Evolutionary conservation across 441 rosid genomes (phyloP).

Genomic region (Dalechampia spathulata): DNA sequence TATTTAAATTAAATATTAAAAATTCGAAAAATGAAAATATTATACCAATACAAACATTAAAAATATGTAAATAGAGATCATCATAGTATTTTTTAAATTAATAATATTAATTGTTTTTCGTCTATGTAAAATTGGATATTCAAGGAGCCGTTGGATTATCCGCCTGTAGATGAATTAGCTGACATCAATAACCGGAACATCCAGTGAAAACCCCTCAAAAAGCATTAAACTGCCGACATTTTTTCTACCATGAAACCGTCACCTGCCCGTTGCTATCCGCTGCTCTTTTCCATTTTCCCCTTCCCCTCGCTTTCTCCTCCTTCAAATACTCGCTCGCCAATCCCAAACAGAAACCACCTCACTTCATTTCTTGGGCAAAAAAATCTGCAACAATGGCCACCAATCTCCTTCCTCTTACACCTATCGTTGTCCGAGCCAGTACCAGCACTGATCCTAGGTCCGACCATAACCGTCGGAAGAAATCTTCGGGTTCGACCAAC

Average conservation of each 20-base stretch:
- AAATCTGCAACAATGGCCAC: constrained; percentile 34
- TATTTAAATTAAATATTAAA: too few relatives aligned
- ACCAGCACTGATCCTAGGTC: constrained; percentile 22
- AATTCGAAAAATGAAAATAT: too few relatives aligned
- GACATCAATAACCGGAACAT: constrained; percentile 7
- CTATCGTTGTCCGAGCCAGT: constrained; percentile 28
- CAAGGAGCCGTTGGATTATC: too few relatives aligned
- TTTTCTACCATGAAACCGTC: constrained; percentile 8
- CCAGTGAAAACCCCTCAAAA: constrained; percentile 5
- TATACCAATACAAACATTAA: too few relatives aligned
- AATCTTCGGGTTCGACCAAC: constrained; percentile 22
- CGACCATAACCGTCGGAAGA: constrained; percentile 16
- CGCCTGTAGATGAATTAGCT: too few relatives aligned
- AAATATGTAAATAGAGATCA: too few relatives aligned
- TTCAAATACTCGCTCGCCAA: not conserved
- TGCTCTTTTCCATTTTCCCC: not conserved
- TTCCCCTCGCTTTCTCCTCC: not conserved
- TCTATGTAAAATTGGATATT: too few relatives aligned
- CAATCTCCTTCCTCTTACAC: constrained; percentile 27
- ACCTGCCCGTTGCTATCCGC: constrained; percentile 36
- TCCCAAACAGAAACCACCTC: not conserved
- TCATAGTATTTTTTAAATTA: too few relatives aligned
- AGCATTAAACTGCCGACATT: not conserved
- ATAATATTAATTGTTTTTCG: too few relatives aligned
- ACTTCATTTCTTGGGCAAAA: not conserved